A percentile compares a stretch with the other conserved stretches of the same genome.
phyloP scores from a whole-genome alignment of 192 early-diverging fungal genomes.

The Linnemannia elongata region DNA sequence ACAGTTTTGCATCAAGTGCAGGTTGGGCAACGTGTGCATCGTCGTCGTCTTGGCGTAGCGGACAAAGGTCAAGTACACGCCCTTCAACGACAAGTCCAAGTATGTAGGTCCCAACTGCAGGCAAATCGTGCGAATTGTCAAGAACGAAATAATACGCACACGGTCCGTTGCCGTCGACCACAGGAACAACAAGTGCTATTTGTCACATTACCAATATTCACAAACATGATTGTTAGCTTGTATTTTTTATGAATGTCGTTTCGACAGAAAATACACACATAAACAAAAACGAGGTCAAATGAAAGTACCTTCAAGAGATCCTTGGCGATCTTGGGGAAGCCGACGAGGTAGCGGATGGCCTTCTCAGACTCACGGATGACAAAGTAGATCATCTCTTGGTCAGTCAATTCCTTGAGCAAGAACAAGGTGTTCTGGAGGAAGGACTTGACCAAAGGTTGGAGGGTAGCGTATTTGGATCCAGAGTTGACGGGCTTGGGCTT shows the following conservation, averaged over 20 bases:
- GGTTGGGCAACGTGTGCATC: constrained; percentile 81
- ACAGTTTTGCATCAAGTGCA: constrained; percentile 95
- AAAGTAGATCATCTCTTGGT: constrained; percentile 86
- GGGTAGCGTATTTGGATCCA: constrained; percentile 75
- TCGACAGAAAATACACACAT: background rate
- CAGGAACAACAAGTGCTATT: constrained; percentile 68
- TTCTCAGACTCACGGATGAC: constrained; percentile 87
- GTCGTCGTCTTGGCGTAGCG: constrained; percentile 82
- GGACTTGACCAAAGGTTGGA: constrained; percentile 86
- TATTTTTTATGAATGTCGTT: too few species aligned
- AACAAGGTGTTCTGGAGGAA: constrained; percentile 81
- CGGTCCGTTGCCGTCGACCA: constrained; percentile 67
- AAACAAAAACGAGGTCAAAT: background rate
- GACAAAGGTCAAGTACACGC: constrained; percentile 87
- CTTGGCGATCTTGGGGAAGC: constrained; percentile 85
- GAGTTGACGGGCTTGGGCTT: constrained; percentile 57
- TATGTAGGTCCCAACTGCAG: constrained; percentile 46
- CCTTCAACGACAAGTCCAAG: constrained; percentile 71
- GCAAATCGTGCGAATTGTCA: constrained; percentile 79
- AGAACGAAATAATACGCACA: constrained; percentile 86
- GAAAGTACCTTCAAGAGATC: constrained; percentile 83
- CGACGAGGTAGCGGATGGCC: constrained; percentile 80
- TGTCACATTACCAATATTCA: background rate
- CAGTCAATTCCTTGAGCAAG: constrained; percentile 87
- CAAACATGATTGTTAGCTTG: background rate